Evolutionary conservation across 2,329 filamentous ascomycete genomes (phyloP), one percentile per base, ranked within the genome.

Genomic region (Sclerotinia borealis): DNA sequence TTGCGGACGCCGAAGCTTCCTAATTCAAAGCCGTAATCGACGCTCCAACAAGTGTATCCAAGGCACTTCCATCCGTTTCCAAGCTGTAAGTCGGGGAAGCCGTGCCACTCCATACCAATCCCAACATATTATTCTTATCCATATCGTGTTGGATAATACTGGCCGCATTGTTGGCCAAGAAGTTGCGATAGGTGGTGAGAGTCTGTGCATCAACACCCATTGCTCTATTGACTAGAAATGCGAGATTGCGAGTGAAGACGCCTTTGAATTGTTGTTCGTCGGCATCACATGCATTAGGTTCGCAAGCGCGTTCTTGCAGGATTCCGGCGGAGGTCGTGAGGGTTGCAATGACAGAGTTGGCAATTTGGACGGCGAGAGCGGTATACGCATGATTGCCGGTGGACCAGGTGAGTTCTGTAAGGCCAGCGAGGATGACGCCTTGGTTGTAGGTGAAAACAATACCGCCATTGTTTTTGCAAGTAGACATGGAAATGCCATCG

Each of bases 201-300:
- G 58, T 41, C 25, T 48, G 31, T 1, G 37, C 25, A 7, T 61
- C 48, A 1, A 54, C 5, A 0, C 47, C 47, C 17, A 17, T 67
- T 1, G 66, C 69, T 11, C 72, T 61, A 9, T 75, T 70, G 27
- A 88, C 78, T 39, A 92, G 74, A 61, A 83, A 81, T 39, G 80
- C 79, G 25, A 92, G 76, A 70, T 89, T 89, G 25, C 87, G 81
- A 19, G 84, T 79, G 67, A 91, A 90, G 41, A 91, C 79, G 4
- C 89, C 89, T 75, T 92, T 91, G 80, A 91, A 92, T 70, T 89
- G 85, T 39, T 83, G 79, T 1, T 79, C 81, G 64, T 86, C 82
- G 22, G 70, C 73, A 13, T 66, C 55, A 41, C 72, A 73, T 9
- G 77, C 78, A 64, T 77, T 71, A 1, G 80, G 78, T 68, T 86